Percentiles rank a stretch among this genome's conserved stretches.
These are phyloP conservation scores for Clavaria fumosa DNA, from an alignment of 768 basidiomycete genomes.

Conservation along the genomic window DNA sequence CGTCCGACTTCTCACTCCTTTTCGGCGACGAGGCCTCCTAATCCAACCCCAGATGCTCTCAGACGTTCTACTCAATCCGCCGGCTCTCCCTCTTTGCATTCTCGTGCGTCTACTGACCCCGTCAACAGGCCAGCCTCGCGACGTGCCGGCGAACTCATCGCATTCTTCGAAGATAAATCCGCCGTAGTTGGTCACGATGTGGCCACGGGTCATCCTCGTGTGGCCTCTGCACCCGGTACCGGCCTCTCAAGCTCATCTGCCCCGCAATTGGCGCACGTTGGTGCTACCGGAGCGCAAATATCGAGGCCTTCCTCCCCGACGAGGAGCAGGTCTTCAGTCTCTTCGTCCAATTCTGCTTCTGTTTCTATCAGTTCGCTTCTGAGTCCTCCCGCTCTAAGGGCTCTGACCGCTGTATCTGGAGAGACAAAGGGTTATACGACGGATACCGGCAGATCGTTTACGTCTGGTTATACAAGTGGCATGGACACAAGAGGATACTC, in stretches of 20 bases:
- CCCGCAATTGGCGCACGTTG: constrained; percentile 19
- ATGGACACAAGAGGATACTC: constrained; percentile 16
- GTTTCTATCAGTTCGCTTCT: constrained; percentile 27
- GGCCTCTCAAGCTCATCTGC: constrained; percentile 21
- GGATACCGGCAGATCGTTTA: too few species aligned
- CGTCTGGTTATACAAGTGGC: too few species aligned
- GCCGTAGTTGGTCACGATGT: constrained; percentile 16
- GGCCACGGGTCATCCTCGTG: constrained; percentile 35
- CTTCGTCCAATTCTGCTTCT: constrained; percentile 2
- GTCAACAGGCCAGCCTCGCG: constrained; percentile 32
- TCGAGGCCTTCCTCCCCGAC: constrained; percentile 33
- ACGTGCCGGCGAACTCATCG: constrained; percentile 52
- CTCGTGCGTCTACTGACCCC: constrained; percentile 45
- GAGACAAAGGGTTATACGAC: too few species aligned
- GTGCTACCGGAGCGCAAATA: constrained; percentile 14
- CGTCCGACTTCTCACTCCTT: constrained; percentile 38
- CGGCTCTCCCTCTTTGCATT: constrained; percentile 30
- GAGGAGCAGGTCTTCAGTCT: constrained; percentile 8
- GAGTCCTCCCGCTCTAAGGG: constrained; percentile 29
- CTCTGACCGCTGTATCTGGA: constrained; percentile 20
- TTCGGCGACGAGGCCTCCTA: constrained; percentile 23
- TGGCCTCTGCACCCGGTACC: constrained; percentile 37
- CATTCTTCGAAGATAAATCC: constrained; percentile 47
- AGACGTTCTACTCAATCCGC: constrained; percentile 31
- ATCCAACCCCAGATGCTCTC: constrained; percentile 28